These are phyloP conservation scores for Fusarium sp. DNA, from an alignment of 2,329 filamentous ascomycete genomes.

Conservation along the genomic window DNA sequence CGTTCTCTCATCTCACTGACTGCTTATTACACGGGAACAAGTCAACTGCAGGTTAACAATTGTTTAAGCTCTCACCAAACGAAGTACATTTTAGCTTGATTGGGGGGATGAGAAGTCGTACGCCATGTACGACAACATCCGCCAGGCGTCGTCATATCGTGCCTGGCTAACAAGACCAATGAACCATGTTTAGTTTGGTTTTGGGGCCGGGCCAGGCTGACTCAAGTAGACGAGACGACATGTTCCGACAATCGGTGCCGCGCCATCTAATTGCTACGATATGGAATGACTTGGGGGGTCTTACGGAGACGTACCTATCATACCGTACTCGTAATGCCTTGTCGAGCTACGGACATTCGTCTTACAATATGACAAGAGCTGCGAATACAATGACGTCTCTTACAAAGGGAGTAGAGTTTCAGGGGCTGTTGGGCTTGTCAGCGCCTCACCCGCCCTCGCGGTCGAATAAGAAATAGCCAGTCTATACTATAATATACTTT, in stretches of 20 bases:
- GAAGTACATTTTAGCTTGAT: background rate
- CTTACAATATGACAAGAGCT: background rate
- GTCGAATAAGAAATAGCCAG: no score
- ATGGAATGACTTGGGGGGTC: background rate
- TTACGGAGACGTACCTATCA: background rate
- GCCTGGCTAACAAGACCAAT: slow-evolving; percentile 22
- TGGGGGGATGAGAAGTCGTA: slow-evolving; percentile 6
- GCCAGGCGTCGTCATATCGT: slow-evolving; percentile 35
- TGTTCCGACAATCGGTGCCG: slow-evolving; percentile 21
- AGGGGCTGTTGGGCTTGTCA: slow-evolving; percentile 23
- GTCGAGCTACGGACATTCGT: background rate
- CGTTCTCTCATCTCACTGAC: background rate
- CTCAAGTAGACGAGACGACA: slow-evolving; percentile 29
- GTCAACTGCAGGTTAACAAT: background rate
- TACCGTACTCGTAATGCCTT: slow-evolving; percentile 10
- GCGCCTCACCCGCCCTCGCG: background rate
- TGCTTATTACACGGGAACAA: slow-evolving; percentile 6
- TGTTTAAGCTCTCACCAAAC: background rate
- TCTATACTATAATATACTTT: no score
- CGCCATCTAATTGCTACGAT: slow-evolving; percentile 11
- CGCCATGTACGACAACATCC: slow-evolving; percentile 13
- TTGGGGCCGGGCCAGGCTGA: slow-evolving; percentile 20
- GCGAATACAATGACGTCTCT: slow-evolving; percentile 34
- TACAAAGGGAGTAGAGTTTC: slow-evolving; percentile 26
- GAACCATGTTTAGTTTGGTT: slow-evolving; percentile 7